Evolutionary conservation across 2,329 filamentous ascomycete species (phyloP).

Genomic region (Aspergillus pseudonomiae): DNA sequence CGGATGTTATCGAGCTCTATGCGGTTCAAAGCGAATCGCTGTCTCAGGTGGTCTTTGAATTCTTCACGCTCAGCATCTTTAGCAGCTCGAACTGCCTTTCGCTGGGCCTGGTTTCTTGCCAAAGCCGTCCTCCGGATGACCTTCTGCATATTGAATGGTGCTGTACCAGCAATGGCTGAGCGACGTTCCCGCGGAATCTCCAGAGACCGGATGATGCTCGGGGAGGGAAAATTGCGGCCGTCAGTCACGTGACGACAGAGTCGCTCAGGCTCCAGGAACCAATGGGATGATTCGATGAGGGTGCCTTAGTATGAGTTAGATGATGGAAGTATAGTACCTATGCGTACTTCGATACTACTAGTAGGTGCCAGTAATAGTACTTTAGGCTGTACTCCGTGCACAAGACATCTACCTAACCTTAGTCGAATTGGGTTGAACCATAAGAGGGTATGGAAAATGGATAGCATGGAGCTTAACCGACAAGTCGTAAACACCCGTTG

Average conservation of each 20-base stretch:
- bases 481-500: background rate
- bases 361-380: background rate
- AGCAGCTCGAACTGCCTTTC: conserved; percentile 49
- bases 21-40: conserved; percentile 36
- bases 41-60: conserved; percentile 32
- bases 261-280: background rate
- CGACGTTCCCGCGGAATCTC: conserved; percentile 12
- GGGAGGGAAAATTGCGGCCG: conserved; percentile 28
- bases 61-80: conserved; percentile 44
- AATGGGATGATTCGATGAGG: background rate
- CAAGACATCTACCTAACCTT: background rate
- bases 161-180: conserved; percentile 36
- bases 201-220: conserved; percentile 2
- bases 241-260: conserved; percentile 18
- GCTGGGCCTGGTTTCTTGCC: conserved; percentile 65
- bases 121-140: conserved; percentile 67
- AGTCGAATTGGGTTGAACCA: background rate
- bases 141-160: conserved; percentile 65
- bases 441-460: background rate
- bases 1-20: conserved; percentile 43
- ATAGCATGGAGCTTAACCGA: background rate
- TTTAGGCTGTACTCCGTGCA: background rate
- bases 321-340: background rate
- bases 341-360: background rate
- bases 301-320: background rate